Base-by-base conservation (phyloP, 23 red algal species). In the Gracilaria caudata region DNA sequence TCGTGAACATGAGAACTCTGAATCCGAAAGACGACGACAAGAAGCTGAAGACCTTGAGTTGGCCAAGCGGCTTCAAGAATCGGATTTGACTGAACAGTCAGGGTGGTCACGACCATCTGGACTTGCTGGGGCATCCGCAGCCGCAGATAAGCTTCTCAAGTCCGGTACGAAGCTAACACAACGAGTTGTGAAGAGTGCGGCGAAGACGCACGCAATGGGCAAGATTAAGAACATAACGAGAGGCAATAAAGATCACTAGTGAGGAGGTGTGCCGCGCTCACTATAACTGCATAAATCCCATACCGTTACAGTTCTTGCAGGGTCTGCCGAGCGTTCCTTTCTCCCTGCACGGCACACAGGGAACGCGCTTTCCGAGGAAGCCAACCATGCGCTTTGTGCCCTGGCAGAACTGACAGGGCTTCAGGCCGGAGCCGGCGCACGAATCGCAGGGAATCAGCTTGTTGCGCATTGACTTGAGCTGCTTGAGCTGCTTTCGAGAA, bases 361-460 rank as follows among this genome's bases (percentile, higher is more conserved):
- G 87, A 25, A 91, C 87, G 41, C 66, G 57, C 61, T 91, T 38
- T 37, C 87, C 87, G 30, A 91, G 66, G 63, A 91, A 91, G 39
- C 87, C 87, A 12, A 73, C 63, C 87, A 91, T 91, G 40, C 82
- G 43, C 49, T 58, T 72, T 7, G 87, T 91, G 23, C 87, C 87
- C 34, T 91, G 57, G 40, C 87, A 91, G 63, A 91, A 91, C 49
- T 91, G 87, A 23, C 87, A 91, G 39, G 77, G 38, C 64, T 82
- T 81, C 37, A 68, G 30, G 20, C 87, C 87, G 4, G 75, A 56
- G 21, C 77, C 87, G 13, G 51, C 73, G 77, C 87, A 91, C 16
- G 29, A 29, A 7, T 17, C 53, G 76, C 87, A 91, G 10, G 75
- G 58, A 19, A 91, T 56, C 23, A 91, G 44, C 51, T 82, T 91